phyloP scores from a whole-genome alignment of 768 basidiomycete genomes.

The Pseudohyphozyma bogoriensis region DNA sequence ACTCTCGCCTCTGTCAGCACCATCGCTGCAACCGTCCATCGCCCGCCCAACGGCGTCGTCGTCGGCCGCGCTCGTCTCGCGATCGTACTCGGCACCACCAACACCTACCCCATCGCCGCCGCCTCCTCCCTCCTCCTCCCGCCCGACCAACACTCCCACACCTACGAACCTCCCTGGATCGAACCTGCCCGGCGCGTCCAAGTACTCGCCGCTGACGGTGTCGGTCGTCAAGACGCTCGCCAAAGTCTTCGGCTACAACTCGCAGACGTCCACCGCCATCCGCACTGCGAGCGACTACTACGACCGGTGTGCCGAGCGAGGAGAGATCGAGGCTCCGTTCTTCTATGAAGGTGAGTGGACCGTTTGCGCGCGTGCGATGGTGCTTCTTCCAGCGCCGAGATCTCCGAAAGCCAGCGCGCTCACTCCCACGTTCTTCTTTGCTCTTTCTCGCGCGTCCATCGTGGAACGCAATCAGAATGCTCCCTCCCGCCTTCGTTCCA shows the following conservation, averaged over 20 bases:
- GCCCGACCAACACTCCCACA: conserved; percentile 12
- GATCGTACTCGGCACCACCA: background rate
- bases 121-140: background rate
- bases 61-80: too few species aligned
- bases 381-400: background rate
- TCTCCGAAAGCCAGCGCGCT: background rate
- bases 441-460: too few species aligned
- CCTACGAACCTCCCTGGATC: conserved; percentile 26
- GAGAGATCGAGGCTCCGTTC: conserved; percentile 40
- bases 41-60: too few species aligned
- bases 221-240: conserved; percentile 34
- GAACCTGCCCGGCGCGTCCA: conserved; percentile 15
- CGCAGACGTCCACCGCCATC: conserved; percentile 40
- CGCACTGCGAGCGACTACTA: conserved; percentile 42
- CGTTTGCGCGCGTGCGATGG: too few species aligned
- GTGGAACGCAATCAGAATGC: too few species aligned
- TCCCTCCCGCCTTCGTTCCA: conserved; percentile 84
- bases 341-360: conserved; percentile 42
- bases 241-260: conserved; percentile 42
- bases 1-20: too few species aligned
- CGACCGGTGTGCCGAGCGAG: conserved; percentile 40
- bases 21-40: too few species aligned
- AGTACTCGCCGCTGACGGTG: conserved; percentile 28
- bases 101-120: background rate
- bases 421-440: background rate